phyloP scores from a whole-genome alignment of 2,329 filamentous ascomycete genomes.

The Fusarium poae region DNA sequence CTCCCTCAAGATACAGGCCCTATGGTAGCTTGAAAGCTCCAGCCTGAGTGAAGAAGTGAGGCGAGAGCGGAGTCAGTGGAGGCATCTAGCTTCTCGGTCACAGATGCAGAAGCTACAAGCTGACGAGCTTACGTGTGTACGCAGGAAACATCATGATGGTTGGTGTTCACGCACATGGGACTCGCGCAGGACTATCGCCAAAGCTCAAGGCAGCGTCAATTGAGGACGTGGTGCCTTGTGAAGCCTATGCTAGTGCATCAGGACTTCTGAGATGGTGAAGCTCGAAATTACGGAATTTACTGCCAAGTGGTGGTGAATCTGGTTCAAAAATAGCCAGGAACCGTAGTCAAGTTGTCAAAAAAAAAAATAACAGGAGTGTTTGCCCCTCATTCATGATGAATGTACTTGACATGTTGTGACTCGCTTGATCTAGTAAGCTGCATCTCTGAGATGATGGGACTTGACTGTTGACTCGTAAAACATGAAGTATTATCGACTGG shows the following conservation, averaged over 20 bases:
- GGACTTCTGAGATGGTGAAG: conserved; percentile 45
- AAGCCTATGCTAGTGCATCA: conserved; percentile 50
- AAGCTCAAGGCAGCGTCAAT: conserved; percentile 40
- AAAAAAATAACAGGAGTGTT: conserved; percentile 42
- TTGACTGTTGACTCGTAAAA: not conserved
- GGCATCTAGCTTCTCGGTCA: conserved; percentile 36
- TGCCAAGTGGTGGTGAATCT: conserved; percentile 48
- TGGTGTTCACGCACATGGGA: conserved; percentile 46
- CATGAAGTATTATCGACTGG: too few species aligned
- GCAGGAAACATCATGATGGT: conserved; percentile 42
- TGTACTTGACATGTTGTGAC: not conserved
- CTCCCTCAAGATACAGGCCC: conserved; percentile 57
- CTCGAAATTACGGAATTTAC: conserved; percentile 46
- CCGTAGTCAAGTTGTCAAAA: conserved; percentile 44
- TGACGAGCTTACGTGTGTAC: conserved; percentile 42
- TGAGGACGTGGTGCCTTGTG: conserved; percentile 36
- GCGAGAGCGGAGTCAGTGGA: conserved; percentile 43
- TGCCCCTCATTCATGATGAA: conserved; percentile 36
- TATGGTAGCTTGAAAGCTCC: conserved; percentile 76
- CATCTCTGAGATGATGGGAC: not conserved
- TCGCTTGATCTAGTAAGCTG: not conserved
- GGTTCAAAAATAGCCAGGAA: conserved; percentile 39
- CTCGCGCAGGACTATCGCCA: conserved; percentile 39
- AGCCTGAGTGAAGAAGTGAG: conserved; percentile 60
- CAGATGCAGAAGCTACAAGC: conserved; percentile 40